Percentiles rank a stretch among this genome's conserved stretches.
Evolutionary conservation across 192 early-diverging fungal species (phyloP).

Genomic region (Backusella liffmaniae): DNA sequence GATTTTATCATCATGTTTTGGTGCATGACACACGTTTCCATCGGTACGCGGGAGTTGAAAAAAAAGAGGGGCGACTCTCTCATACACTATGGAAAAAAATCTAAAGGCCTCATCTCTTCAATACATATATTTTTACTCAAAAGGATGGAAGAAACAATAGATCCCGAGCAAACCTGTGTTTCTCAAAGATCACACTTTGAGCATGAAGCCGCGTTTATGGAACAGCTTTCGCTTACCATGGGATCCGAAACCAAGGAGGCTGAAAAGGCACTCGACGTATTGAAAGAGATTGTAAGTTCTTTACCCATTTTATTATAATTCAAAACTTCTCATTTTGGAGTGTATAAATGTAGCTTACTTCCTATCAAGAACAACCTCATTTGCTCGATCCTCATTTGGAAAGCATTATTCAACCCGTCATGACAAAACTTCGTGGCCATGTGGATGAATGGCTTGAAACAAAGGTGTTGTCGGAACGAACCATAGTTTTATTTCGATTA

Average conservation of each 20-base stretch:
- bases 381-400: slow-evolving; percentile 78
- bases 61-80: neutral
- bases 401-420: slow-evolving; percentile 56
- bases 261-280: neutral
- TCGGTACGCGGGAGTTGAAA: neutral
- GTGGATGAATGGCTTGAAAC: slow-evolving; percentile 27
- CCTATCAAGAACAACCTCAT: slow-evolving; percentile 77
- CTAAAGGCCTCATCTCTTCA: neutral
- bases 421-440: slow-evolving; percentile 49
- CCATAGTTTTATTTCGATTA: slow-evolving; percentile 16
- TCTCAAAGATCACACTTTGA: slow-evolving; percentile 17
- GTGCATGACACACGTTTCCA: no score
- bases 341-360: slow-evolving; percentile 36
- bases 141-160: slow-evolving; percentile 8
- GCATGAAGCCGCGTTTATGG: slow-evolving; percentile 7
- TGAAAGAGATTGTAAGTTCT: neutral
- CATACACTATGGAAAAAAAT: neutral
- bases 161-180: neutral
- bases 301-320: no score
- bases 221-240: neutral
- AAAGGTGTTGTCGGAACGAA: neutral
- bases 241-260: neutral
- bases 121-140: neutral
- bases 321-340: neutral
- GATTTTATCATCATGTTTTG: no score